Evolutionary conservation across 139 green algal species (phyloP).

Genomic region (Volvox africanus): DNA sequence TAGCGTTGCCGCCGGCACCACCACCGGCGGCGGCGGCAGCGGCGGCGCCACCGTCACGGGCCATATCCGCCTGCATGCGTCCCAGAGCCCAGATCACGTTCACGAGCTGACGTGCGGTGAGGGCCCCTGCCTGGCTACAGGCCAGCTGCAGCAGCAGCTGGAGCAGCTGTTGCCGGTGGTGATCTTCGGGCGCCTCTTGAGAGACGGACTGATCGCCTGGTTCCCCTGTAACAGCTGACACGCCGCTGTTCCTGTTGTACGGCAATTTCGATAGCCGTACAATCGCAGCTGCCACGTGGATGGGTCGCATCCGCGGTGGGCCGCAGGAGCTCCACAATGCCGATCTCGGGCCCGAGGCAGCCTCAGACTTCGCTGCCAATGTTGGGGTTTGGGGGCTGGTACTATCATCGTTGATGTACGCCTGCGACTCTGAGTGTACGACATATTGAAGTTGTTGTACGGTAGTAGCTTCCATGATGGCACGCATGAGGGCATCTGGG

Average conservation of each 20-base stretch:
- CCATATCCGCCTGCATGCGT: neutral
- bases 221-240: neutral
- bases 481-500: neutral
- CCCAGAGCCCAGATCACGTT: neutral
- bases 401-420: neutral
- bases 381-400: too few species aligned
- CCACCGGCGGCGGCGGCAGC: too few species aligned
- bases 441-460: neutral
- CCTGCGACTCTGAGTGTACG: neutral
- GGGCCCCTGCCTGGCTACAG: neutral
- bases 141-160: neutral
- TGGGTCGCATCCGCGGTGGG: neutral
- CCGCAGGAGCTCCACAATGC: too few species aligned
- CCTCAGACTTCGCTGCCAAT: neutral
- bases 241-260: neutral
- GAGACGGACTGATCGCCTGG: neutral
- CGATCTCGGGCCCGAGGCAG: too few species aligned
- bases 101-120: neutral
- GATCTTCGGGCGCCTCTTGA: neutral
- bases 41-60: too few species aligned
- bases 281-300: conserved; percentile 19
- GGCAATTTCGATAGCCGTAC: conserved; percentile 9
- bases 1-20: too few species aligned
- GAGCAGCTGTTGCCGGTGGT: neutral
- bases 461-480: neutral